Percentiles rank a stretch among this genome's conserved stretches.
Conservation (phyloP, 2,329 filamentous ascomycete species). For the Drechslerella coelobrocha region DNA sequence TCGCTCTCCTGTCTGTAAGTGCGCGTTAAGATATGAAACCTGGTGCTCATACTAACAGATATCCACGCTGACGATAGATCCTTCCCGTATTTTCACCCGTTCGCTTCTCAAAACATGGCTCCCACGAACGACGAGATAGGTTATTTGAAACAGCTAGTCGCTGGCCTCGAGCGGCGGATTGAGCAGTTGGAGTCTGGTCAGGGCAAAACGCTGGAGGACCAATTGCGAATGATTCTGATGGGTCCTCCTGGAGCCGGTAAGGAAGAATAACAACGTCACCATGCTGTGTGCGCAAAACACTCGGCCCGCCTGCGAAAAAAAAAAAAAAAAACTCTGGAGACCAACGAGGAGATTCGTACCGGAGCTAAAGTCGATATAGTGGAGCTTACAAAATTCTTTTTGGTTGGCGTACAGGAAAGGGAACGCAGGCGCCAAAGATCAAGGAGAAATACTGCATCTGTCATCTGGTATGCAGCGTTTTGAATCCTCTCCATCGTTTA, state of each 20-base stretch:
- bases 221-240: conserved; percentile 96
- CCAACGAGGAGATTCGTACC: not conserved
- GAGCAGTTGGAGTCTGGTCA: conserved; percentile 77
- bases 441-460: conserved; percentile 98
- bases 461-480: conserved; percentile 76
- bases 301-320: not conserved
- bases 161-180: conserved; percentile 83
- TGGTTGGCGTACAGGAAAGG: conserved; percentile 74
- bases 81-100: conserved; percentile 44
- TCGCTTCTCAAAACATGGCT: conserved; percentile 71
- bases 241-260: conserved; percentile 95
- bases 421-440: conserved; percentile 96
- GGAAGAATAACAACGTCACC: conserved; percentile 57
- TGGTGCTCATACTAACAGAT: not conserved
- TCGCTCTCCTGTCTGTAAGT: conserved; percentile 44
- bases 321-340: conserved; percentile 1
- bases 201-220: conserved; percentile 64
- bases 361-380: conserved; percentile 17
- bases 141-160: conserved; percentile 82
- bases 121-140: conserved; percentile 85
- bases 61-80: conserved; percentile 19
- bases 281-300: not conserved
- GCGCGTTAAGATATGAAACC: conserved; percentile 20
- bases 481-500: not conserved
- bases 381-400: conserved; percentile 51